These are phyloP conservation scores for Polyplosphaeria fusca DNA, from an alignment of 495 filamentous ascomycete genomes.

Conservation along the genomic window DNA sequence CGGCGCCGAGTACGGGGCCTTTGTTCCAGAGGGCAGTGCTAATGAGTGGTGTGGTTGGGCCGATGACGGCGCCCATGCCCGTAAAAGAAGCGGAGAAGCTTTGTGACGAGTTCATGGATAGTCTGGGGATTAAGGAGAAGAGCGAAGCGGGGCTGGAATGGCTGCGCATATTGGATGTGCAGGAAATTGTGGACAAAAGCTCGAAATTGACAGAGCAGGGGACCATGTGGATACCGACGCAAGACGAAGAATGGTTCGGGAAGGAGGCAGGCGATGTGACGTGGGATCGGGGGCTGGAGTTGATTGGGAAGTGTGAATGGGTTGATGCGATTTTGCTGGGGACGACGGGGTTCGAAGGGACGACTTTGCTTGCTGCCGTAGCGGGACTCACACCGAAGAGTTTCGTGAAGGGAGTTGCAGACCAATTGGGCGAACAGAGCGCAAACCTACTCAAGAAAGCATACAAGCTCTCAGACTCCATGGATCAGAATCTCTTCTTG, in stretches of 20 bases:
- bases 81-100: neutral
- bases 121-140: constrained; percentile 7
- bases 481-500: constrained; percentile 19
- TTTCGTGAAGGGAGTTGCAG: neutral
- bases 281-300: constrained; percentile 10
- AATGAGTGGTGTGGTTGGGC: constrained; percentile 13
- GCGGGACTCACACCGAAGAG: neutral
- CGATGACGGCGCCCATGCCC: neutral
- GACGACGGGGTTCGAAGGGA: constrained; percentile 13
- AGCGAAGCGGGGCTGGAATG: neutral
- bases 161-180: neutral
- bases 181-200: constrained; percentile 10
- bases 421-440: neutral
- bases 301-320: constrained; percentile 15
- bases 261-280: constrained; percentile 2
- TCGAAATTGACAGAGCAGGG: neutral
- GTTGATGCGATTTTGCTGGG: constrained; percentile 17
- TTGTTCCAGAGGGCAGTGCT: constrained; percentile 16
- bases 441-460: neutral
- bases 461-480: constrained; percentile 14
- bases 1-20: neutral
- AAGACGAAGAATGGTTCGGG: constrained; percentile 10
- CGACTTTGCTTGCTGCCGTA: neutral
- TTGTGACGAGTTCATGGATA: neutral
- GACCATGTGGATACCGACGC: neutral